Percentiles rank a stretch among this genome's conserved stretches.
phyloP scores from a whole-genome alignment of 192 early-diverging fungal genomes.

The Coemansia sp. region DNA sequence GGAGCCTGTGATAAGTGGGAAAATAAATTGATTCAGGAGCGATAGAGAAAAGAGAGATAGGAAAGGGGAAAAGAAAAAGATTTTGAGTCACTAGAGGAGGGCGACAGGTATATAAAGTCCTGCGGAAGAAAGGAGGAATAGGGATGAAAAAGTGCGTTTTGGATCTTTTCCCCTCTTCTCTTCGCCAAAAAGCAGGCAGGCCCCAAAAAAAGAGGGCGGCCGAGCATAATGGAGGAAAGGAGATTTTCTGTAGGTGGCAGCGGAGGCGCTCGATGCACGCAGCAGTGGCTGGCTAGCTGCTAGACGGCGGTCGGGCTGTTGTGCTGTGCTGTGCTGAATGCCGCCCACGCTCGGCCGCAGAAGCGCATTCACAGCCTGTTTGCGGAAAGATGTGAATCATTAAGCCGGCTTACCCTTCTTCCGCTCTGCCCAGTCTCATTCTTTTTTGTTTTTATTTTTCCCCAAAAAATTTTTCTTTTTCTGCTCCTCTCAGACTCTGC shows the following conservation, averaged over 20 bases:
- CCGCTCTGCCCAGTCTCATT: not conserved
- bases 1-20: not conserved
- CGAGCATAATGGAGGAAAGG: not conserved
- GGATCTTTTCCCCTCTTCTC: not conserved
- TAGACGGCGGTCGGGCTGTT: no score
- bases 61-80: not conserved
- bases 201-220: not conserved
- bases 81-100: slow-evolving; percentile 13
- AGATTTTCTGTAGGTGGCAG: no score
- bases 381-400: slow-evolving; percentile 11
- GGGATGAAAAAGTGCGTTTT: slow-evolving; percentile 1
- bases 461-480: not conserved
- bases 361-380: not conserved
- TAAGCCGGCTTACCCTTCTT: not conserved
- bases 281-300: not conserved
- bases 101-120: slow-evolving; percentile 1
- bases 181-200: not conserved
- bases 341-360: no score
- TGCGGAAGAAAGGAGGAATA: slow-evolving; percentile 1
- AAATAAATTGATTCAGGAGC: not conserved
- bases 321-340: no score
- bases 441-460: not conserved
- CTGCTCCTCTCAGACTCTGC: not conserved
- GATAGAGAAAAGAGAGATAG: slow-evolving; percentile 5
- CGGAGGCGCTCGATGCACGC: not conserved